Percentiles rank a stretch among this genome's conserved stretches.
These are phyloP conservation scores for Teratosphaeriaceae sp. DNA, from an alignment of 2,329 filamentous ascomycete genomes.

Conservation along the genomic window DNA sequence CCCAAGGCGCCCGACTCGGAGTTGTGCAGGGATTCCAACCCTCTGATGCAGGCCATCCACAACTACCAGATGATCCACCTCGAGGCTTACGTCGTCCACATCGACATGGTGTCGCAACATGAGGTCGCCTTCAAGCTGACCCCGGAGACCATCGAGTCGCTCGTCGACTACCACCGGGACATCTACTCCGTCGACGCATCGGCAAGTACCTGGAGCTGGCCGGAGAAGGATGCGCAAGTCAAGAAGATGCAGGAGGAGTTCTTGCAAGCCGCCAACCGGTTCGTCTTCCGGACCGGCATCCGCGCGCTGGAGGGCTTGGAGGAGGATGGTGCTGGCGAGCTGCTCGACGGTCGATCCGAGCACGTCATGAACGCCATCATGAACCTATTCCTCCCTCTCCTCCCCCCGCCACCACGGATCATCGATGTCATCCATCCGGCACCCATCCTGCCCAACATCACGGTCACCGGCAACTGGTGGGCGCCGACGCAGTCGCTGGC, in stretches of 20 bases:
- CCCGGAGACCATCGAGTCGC: conserved; percentile 82
- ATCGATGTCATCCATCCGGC: conserved; percentile 84
- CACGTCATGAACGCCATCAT: conserved; percentile 86
- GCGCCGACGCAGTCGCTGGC: conserved; percentile 55
- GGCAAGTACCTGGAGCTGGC: conserved; percentile 87
- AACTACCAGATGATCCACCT: conserved; percentile 91
- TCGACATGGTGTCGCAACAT: conserved; percentile 97
- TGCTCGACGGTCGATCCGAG: conserved; percentile 84
- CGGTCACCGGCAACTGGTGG: conserved; percentile 68
- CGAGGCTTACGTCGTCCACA: conserved; percentile 96
- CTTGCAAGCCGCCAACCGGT: conserved; percentile 93
- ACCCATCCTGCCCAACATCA: conserved; percentile 73
- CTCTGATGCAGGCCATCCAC: conserved; percentile 77
- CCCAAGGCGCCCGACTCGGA: conserved; percentile 83
- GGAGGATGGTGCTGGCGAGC: conserved; percentile 90
- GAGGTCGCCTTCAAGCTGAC: conserved; percentile 98
- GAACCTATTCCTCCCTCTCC: conserved; percentile 74
- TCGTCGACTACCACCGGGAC: conserved; percentile 95
- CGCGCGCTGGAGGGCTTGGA: conserved; percentile 90
- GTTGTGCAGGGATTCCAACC: conserved; percentile 72
- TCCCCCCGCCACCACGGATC: conserved; percentile 81
- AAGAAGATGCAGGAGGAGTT: conserved; percentile 98
- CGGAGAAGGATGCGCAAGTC: conserved; percentile 90
- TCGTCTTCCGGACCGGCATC: conserved; percentile 85
- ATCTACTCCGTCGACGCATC: conserved; percentile 87